Base-by-base conservation (phyloP, 1,284 basidiomycete genomes). In the Ceratobasidium sp. region DNA sequence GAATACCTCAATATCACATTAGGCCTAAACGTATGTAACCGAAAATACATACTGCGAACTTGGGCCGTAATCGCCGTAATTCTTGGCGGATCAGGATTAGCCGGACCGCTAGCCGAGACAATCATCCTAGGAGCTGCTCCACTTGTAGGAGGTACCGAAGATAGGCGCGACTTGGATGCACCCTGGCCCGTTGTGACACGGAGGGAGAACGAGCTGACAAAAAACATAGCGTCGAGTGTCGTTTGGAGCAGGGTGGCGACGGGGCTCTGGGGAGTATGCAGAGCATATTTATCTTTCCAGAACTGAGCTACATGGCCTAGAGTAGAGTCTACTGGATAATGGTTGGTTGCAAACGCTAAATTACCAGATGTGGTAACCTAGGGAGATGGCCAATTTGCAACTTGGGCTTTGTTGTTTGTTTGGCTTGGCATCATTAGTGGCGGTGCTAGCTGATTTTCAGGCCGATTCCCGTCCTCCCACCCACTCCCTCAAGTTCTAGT, bases 401-500 rank as follows among this genome's bases (percentile, higher is more conserved):
- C 26, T 9, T 26, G 15, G 62, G 6, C 7, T 4, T 65, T 46
- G 42, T 46, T 65, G 62, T 26, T 46, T 26, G 42, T 46, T 65
- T 65, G 62, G 62, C 62, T 46, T 26, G 9, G 62, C n/a, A 38
- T 46, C 38, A 46, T 46, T 38, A 17, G 62, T 65, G 42, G 59
- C 28, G 38, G 59, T 62, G 59, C 59, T n/a, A 59, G 9, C 23
- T 54, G 7, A 54, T 7, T 54, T 54, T 54, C 23, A 9, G 7
- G 52, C 20, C 33, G 33, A 33, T 33, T 33, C 33, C 33, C n/a
- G n/a, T n/a, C n/a, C n/a, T n/a, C n/a, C n/a, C n/a, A n/a, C n/a
- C n/a, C n/a, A n/a, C n/a, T n/a, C n/a, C n/a, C n/a, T n/a, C 33
- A 33, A 33, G 33, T 33, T 33, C 33, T 33, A 33, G 33, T 33